These are phyloP conservation scores for Elsinoe necatrix DNA, from an alignment of 2,329 filamentous ascomycete genomes.

Conservation along the genomic window DNA sequence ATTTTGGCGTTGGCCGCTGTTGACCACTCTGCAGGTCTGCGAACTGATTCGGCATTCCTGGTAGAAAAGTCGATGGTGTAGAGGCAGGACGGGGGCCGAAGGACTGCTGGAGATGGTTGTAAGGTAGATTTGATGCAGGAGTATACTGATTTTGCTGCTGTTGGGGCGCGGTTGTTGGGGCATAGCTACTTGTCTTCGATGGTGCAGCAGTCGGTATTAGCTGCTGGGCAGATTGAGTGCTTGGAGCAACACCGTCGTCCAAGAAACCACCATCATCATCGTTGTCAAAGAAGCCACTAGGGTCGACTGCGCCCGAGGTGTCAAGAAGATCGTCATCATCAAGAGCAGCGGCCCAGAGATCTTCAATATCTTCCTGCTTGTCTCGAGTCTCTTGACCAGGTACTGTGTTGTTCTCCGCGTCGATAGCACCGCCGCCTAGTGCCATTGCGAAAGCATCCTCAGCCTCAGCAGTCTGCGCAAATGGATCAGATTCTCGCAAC, in stretches of 20 bases:
- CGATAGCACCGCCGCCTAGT: conserved; percentile 10
- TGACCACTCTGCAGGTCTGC: not conserved
- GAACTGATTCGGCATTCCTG: conserved; percentile 1
- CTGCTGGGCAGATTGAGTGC: not conserved
- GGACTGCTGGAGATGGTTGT: conserved; percentile 8
- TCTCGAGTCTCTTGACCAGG: conserved; percentile 2
- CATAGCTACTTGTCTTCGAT: not conserved
- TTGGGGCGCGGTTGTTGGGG: not conserved
- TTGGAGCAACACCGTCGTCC: conserved; percentile 48
- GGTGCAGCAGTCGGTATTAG: not conserved
- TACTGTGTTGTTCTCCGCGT: conserved; percentile 7
- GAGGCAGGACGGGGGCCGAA: conserved; percentile 9
- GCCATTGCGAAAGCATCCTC: conserved; percentile 2
- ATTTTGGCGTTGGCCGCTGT: conserved; percentile 14
- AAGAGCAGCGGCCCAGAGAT: conserved; percentile 76
- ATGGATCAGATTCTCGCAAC: not conserved
- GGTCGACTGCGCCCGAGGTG: conserved; percentile 43
- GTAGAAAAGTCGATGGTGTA: conserved; percentile 10
- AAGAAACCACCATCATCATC: conserved; percentile 74
- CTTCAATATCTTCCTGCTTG: conserved; percentile 56
- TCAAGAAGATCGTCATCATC: conserved; percentile 50
- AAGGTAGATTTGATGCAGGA: not conserved
- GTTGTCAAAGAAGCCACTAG: conserved; percentile 63
- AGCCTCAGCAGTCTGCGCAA: not conserved
- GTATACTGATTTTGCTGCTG: conserved; percentile 7